A percentile compares a stretch with the other conserved stretches of the same genome.
phyloP scores from a whole-genome alignment of 2,329 filamentous ascomycete species.

The Cladosporium cucumerinum region DNA sequence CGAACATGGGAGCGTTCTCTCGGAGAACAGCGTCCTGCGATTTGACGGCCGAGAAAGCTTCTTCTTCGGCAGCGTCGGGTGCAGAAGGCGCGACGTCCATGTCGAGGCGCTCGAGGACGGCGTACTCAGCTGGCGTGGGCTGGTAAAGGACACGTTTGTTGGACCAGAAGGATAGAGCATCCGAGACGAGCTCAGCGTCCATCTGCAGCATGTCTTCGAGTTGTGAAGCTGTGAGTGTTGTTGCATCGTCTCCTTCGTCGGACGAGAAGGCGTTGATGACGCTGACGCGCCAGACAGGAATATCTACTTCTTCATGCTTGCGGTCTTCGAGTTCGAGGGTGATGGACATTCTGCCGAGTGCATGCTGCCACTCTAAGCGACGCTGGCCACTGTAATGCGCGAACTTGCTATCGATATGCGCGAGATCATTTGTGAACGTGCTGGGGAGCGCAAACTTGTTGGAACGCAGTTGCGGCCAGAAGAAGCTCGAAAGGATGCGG shows the following conservation, averaged over 20 bases:
- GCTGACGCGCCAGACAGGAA: conserved; percentile 80
- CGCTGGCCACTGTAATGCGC: conserved; percentile 76
- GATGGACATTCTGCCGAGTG: conserved; percentile 74
- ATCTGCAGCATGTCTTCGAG: conserved; percentile 61
- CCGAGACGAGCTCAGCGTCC: conserved; percentile 67
- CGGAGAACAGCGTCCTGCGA: conserved; percentile 58
- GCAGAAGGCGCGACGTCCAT: conserved; percentile 35
- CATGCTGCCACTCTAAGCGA: conserved; percentile 84
- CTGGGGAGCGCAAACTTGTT: conserved; percentile 65
- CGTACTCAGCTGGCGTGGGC: conserved; percentile 52
- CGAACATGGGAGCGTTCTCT: conserved; percentile 72
- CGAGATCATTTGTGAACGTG: conserved; percentile 51
- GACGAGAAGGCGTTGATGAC: conserved; percentile 79
- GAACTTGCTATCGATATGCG: conserved; percentile 68
- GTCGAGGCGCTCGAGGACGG: conserved; percentile 64
- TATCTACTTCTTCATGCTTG: conserved; percentile 63
- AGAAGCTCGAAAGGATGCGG: conserved; percentile 85
- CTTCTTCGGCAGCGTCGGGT: conserved; percentile 30
- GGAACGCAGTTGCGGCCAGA: conserved; percentile 80
- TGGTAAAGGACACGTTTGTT: conserved; percentile 63
- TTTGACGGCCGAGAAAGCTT: conserved; percentile 48
- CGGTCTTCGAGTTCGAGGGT: conserved; percentile 82
- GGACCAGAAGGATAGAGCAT: conserved; percentile 70
- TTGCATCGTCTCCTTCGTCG: conserved; percentile 34
- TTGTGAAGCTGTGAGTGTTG: conserved; percentile 38